Evolutionary conservation across 2,329 filamentous ascomycete genomes (phyloP), one percentile per base, ranked within the genome.

Genomic region (Fusarium hostae): DNA sequence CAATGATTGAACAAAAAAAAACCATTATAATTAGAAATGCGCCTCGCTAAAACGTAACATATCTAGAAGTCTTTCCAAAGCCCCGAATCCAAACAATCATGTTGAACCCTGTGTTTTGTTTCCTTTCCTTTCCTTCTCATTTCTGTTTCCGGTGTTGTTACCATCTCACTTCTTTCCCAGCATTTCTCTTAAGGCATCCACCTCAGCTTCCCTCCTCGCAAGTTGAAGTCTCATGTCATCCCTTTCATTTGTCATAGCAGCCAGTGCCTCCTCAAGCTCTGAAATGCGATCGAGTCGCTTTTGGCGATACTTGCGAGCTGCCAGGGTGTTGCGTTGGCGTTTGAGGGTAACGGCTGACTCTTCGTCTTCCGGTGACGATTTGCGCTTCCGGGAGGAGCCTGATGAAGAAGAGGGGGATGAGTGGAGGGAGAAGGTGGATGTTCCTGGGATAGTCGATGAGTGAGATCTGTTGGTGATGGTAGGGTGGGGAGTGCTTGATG

Each of bases 231-330:
- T 87, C 73, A 92, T 79, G 20, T 88, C 89, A 74, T 93, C 90
- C 22, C 90, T 82, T 76, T 93, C 91, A 51, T 84, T 79, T 64
- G 87, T 87, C 76, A 90, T 86, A 45, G 86, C 84, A 50, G 85
- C 86, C 44, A 93, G 81, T 24, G 88, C 86, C 12, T 81, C 79
- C 79, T 93, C 90, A 35, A 93, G 84, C 67, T 88, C 86, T 30
- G 81, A 81, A 78, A 92, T 88, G 68, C 90, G 88, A 74, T 93
- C 90, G 37, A 92, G 85, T 48, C 90, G 88, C 78, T 91, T 91
- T 78, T 93, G 90, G 30, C 91, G 88, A 77, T 92, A 93, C 68
- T 91, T 90, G 68, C 90, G 86, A 34, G 91, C 91, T n/a, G 91
- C 91, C 68, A 92, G 85, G 18, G 90, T 93, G 79, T 93, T 93